Conservation (phyloP, 352 stramenopile species). For the Globisporangium viniferum region DNA sequence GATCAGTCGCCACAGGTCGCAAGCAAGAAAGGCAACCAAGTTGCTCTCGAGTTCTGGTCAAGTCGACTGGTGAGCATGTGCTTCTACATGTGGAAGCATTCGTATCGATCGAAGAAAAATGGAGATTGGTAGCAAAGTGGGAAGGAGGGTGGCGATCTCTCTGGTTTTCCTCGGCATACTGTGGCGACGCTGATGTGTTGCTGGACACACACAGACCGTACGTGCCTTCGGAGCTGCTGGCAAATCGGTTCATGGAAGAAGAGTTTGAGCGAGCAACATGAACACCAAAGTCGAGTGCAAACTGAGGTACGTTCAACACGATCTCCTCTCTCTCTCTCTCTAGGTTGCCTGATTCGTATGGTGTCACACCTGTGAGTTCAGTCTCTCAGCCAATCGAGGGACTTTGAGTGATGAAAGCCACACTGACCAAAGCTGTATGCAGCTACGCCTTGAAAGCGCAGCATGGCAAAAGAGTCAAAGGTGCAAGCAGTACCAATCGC, state of each 20-base stretch:
- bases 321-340: no score
- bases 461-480: no score
- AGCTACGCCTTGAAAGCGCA: no score
- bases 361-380: no score
- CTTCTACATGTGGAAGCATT: conserved; percentile 15
- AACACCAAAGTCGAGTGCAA: background rate
- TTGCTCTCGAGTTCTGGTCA: conserved; percentile 8
- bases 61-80: background rate
- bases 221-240: no score
- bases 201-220: background rate
- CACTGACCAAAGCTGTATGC: no score
- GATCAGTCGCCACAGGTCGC: background rate
- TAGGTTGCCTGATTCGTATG: no score
- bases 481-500: no score
- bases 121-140: background rate
- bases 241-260: background rate
- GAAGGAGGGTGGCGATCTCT: background rate
- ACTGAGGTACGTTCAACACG: no score
- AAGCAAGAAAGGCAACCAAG: background rate
- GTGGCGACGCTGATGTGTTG: background rate
- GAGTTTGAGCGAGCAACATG: background rate
- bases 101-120: background rate
- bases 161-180: background rate
- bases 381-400: no score
- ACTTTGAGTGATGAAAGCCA: no score